phyloP scores from a whole-genome alignment of 202 grass and related monocot species.

The Zoysia matrella region DNA sequence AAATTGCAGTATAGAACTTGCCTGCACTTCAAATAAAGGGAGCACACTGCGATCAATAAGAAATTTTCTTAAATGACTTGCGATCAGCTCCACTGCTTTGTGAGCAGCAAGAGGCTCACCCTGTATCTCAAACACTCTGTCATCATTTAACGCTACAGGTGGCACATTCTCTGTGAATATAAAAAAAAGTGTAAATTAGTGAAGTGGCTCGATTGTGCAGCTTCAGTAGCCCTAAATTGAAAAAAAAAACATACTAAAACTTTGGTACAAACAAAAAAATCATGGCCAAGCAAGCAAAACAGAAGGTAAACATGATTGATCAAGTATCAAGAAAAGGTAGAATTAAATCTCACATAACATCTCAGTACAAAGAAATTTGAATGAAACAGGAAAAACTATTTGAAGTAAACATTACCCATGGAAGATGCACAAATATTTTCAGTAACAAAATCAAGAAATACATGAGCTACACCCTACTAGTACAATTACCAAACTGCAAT shows the following conservation, averaged over 20 bases:
- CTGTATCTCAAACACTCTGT: constrained; percentile 97
- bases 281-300: constrained; percentile 20
- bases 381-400: not conserved
- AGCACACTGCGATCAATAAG: constrained; percentile 94
- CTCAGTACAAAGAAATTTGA: not conserved
- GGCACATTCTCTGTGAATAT: constrained; percentile 80
- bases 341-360: not conserved
- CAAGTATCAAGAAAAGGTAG: not conserved
- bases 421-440: not conserved
- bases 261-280: constrained; percentile 13
- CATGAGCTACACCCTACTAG: too few species aligned
- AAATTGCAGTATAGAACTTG: constrained; percentile 45
- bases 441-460: too few species aligned
- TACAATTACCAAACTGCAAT: not conserved
- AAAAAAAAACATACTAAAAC: not conserved
- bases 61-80: constrained; percentile 94
- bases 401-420: not conserved
- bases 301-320: not conserved
- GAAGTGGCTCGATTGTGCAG: not conserved
- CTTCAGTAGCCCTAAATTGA: not conserved
- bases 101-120: constrained; percentile 79
- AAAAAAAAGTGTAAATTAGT: constrained; percentile 32
- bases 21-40: constrained; percentile 82
- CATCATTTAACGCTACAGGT: constrained; percentile 88
- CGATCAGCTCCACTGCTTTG: constrained; percentile 90